These are phyloP conservation scores for Amphicarpaea edgeworthii DNA, from an alignment of 306 rosid genomes.

Conservation along the genomic window DNA sequence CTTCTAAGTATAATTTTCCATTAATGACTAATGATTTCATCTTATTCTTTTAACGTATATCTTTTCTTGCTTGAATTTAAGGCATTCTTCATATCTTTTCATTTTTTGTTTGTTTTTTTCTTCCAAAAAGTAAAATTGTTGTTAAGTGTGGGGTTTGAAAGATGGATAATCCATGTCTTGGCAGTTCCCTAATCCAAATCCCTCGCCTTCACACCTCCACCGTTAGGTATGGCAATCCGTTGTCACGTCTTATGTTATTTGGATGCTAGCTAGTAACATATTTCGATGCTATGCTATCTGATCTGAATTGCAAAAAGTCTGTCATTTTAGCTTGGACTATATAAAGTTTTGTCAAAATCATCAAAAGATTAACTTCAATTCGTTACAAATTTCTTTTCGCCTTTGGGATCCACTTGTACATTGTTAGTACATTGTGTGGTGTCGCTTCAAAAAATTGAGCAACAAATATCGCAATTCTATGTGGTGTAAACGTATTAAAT, in stretches of 20 bases:
- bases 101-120: neutral
- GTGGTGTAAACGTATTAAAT: conserved; percentile 21
- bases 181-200: conserved; percentile 58
- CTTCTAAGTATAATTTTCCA: conserved; percentile 1
- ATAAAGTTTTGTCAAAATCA: conserved; percentile 57
- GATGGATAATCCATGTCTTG: conserved; percentile 60
- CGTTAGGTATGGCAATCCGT: conserved; percentile 43
- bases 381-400: neutral
- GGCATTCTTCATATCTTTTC: conserved; percentile 25
- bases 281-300: neutral
- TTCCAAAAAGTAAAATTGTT: conserved; percentile 11
- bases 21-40: conserved; percentile 37
- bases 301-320: conserved; percentile 35
- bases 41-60: conserved; percentile 31
- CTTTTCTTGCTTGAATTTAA: conserved; percentile 40
- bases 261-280: conserved; percentile 21
- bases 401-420: neutral
- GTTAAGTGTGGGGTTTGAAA: conserved; percentile 53
- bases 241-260: conserved; percentile 30
- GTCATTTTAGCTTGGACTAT: conserved; percentile 55
- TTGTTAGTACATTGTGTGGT: conserved; percentile 1
- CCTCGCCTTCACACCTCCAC: conserved; percentile 36
- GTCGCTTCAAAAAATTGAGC: conserved; percentile 12
- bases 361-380: neutral
- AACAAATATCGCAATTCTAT: neutral